Evolutionary conservation across 2,329 filamentous ascomycete species (phyloP), one percentile per base, ranked within the genome.

Genomic region (Diaporthe sp.): DNA sequence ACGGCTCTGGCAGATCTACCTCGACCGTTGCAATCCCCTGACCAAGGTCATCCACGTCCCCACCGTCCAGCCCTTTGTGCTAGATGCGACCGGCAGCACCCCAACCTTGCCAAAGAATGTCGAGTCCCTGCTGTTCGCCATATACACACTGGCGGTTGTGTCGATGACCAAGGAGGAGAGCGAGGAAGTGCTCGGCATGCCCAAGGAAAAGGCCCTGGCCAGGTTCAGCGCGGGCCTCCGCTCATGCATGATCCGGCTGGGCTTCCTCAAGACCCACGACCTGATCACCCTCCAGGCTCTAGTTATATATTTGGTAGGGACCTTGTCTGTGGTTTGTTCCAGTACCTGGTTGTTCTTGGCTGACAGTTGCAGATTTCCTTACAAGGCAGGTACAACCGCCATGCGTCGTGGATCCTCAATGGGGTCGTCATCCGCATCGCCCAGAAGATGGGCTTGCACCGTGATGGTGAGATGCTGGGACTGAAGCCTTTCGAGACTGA

Each of bases 21-120:
- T 95, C 8, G 91, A 94, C 65, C 92, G 94, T 75, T 91, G 96
- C 72, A 93, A 96, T 78, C 93, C 94, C 0, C 81, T 95, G 59
- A 90, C 91, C 77, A 96, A 95, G 80, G 84, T 90, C 59, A 91
- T 94, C 32, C 94, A 96, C 79, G 88, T 92, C 1, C 93, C 94
- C 0, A 91, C 91, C 0, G 82, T 94, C 5, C 92, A 95, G 78
- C 88, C 89, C 2, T 88, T 89, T 59, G 85, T 95, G 10, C 87
- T 93, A 50, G 89, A 93, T 73, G 92, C 92, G 2, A 89, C 88
- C 1, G 86, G 86, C 22, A 87, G 90, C 75, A 84, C 92, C 27
- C 83, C 84, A 17, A 86, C 85, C 55, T 82, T 94, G 2, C 87
- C 88, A 0, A 86, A 88, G 53, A 89, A 89, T 71, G 82, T 90